Evolutionary conservation across 495 filamentous ascomycete species (phyloP), one percentile per base, ranked within the genome.

Genomic region (Monascus purpureus): DNA sequence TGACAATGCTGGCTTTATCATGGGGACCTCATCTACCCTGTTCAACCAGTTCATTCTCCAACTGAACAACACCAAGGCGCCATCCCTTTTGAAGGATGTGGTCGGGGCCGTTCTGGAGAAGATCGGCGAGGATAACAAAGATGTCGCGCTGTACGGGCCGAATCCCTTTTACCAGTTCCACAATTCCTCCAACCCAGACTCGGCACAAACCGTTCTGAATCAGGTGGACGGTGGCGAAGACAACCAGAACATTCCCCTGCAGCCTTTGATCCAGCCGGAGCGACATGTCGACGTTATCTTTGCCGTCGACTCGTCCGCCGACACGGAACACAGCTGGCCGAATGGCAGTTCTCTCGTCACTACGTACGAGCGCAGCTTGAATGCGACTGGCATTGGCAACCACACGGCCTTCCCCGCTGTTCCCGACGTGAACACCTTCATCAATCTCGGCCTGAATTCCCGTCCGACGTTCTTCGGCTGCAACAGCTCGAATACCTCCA

Each of bases 391-490:
- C 27, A 80, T 87, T 37, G 59, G 61, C 37, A 93, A 93, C 55
- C 80, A 82, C 27, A 93, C 88, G 3, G 60, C 69, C 1, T 94
- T 96, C 66, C 87, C 88, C 0, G 46, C 67, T 8, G 65, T 96
- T 11, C 88, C 88, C 1, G 84, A 85, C 55, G 57, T 66, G 30
- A 77, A 83, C 57, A 93, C 85, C 8, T 93, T 96, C 52, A 57
- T 95, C 41, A 85, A 90, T 55, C 69, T 81, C 0, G 80, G 80
- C 15, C 64, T 95, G 8, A 96, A 94, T 69, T 72, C 59, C 33
- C 73, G 70, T 3, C 90, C 88, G 0, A 83, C 85, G 6, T 94
- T 96, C 65, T 96, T 96, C 57, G 88, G 88, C 37, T 96, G 88
- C 62, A 59, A 87, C 57, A 60, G 59, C 13, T 53, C 57, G 38